Evolutionary conservation across 225 moss, liverwort and hornwort species (phyloP).

Genomic region (Rhytidiadelphus loreus): DNA sequence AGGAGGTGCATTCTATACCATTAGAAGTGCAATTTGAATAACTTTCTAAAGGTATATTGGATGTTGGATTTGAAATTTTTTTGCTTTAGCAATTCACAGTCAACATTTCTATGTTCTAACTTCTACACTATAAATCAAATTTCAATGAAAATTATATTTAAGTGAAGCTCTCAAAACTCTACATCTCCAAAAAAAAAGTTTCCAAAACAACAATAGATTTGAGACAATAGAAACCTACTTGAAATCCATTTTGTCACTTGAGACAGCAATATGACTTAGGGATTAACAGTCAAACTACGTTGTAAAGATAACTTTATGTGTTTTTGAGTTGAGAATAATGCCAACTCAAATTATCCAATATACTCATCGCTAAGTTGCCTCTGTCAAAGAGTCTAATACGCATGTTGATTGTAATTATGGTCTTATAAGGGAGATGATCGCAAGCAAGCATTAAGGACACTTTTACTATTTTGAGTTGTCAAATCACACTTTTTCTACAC

Average conservation of each 20-base stretch:
- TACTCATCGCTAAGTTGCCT: neutral
- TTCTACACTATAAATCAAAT: neutral
- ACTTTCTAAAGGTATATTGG: neutral
- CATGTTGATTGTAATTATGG: fast-evolving
- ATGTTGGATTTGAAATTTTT: neutral
- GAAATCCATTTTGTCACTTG: fast-evolving
- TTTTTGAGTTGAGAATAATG: too few relatives aligned
- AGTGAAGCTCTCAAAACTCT: neutral
- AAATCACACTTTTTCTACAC: neutral
- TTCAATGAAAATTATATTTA: neutral
- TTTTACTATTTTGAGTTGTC: neutral
- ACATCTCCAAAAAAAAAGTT: too few relatives aligned
- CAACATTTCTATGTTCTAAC: neutral
- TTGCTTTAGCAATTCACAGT: fast-evolving
- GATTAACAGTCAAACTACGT: neutral
- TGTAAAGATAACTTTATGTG: too few relatives aligned
- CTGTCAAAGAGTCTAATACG: fast-evolving
- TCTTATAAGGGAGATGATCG: fast-evolving
- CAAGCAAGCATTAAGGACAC: fast-evolving
- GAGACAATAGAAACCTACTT: neutral
- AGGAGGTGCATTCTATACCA: fast-evolving
- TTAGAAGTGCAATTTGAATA: neutral
- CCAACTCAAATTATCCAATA: neutral
- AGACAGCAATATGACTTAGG: fast-evolving
- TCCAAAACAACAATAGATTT: neutral